These are phyloP conservation scores for Penicillium malachiteum DNA, from an alignment of 495 filamentous ascomycete species.

Conservation along the genomic window DNA sequence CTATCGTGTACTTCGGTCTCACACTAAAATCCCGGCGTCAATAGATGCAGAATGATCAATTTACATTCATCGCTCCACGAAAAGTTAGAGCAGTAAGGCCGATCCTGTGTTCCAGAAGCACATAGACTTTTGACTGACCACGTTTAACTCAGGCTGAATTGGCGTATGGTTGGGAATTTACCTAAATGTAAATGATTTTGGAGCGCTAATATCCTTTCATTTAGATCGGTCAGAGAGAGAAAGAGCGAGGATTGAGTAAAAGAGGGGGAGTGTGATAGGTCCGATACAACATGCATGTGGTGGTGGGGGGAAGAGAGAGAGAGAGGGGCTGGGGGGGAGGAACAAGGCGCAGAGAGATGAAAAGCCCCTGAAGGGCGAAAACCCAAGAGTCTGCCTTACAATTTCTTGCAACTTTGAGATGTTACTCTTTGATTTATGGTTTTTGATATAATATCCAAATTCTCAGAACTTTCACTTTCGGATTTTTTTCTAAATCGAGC, in stretches of 20 bases:
- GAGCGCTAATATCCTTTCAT: neutral
- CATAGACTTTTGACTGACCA: slow-evolving; percentile 1
- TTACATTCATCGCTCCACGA: neutral
- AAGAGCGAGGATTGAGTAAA: neutral
- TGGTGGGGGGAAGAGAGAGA: no score
- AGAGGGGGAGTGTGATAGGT: neutral
- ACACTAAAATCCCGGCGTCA: neutral
- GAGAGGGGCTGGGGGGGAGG: no score
- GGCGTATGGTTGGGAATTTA: neutral
- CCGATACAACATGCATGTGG: no score
- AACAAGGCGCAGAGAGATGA: no score
- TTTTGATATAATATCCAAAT: neutral
- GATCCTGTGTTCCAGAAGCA: neutral
- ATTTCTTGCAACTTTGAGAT: no score
- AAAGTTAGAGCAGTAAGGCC: neutral
- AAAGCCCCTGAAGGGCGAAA: no score
- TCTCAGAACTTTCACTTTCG: neutral
- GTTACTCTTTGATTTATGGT: no score
- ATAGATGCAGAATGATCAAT: slow-evolving; percentile 2
- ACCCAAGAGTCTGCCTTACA: no score
- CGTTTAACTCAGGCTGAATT: neutral
- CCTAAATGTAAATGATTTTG: neutral
- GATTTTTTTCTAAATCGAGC: neutral
- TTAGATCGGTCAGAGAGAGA: neutral
- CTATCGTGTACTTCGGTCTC: neutral